These are phyloP conservation scores for Aquilaria malaccensis DNA, from an alignment of 345 rosid species.

Conservation along the genomic window DNA sequence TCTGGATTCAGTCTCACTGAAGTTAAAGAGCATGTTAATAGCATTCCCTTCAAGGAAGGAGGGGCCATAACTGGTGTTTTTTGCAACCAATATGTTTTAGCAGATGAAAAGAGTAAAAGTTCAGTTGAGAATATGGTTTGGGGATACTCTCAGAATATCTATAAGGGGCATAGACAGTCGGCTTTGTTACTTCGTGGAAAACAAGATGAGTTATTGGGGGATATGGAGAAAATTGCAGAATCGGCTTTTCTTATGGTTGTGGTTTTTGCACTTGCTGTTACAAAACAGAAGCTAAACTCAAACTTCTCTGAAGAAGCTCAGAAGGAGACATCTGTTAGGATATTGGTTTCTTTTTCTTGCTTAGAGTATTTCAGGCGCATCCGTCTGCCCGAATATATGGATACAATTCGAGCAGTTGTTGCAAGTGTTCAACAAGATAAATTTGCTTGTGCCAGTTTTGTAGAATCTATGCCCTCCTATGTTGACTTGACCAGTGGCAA, in stretches of 20 bases:
- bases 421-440: conserved; percentile 71
- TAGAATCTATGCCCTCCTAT: conserved; percentile 77
- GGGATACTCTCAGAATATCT: conserved; percentile 69
- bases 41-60: conserved; percentile 65
- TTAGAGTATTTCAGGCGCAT: conserved; percentile 78
- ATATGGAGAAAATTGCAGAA: conserved; percentile 79
- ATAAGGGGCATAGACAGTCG: conserved; percentile 57
- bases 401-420: conserved; percentile 67
- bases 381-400: conserved; percentile 87
- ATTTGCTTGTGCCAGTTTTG: conserved; percentile 54
- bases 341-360: conserved; percentile 73
- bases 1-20: conserved; percentile 22
- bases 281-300: conserved; percentile 52
- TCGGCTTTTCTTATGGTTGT: conserved; percentile 92
- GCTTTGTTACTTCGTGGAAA: conserved; percentile 56
- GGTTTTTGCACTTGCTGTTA: conserved; percentile 66
- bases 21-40: conserved; percentile 50
- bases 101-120: conserved; percentile 48
- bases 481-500: conserved; percentile 52
- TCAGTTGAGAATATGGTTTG: conserved; percentile 66
- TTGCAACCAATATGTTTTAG: conserved; percentile 67
- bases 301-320: conserved; percentile 41
- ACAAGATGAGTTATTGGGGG: conserved; percentile 44
- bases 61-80: conserved; percentile 69
- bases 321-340: conserved; percentile 60